Base-by-base conservation (phyloP, 2,329 filamentous ascomycete genomes). In the Cercospora zeae-maydis region DNA sequence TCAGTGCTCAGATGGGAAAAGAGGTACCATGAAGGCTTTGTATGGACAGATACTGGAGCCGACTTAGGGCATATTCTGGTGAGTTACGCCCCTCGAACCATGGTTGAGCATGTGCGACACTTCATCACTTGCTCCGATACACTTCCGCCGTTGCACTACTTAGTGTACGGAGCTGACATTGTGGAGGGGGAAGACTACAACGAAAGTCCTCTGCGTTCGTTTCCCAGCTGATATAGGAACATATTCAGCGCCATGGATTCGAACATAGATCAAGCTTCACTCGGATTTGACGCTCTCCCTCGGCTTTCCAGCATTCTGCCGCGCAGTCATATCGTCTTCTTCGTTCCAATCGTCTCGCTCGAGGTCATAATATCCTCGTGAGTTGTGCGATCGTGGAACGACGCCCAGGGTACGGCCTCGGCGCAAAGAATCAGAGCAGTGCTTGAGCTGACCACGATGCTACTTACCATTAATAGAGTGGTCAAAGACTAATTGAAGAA, bases 311-410 rank as follows among this genome's bases (percentile, higher is more conserved):
- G 30, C 51, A 37, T 59, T 31, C 45, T 59, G 57, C 57, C 57
- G 52, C 37, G 33, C 57, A 27, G 45, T 59, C 30, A 59, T 47
- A n/a, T 51, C 52, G 21, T 59, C 57, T 14, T 59, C 57, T 11
- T 59, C 57, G 14, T 59, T 59, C 45, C 45, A 59, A 19, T 59
- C 57, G 37, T 59, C 57, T 24, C 37, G 57, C 31, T 59, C 42
- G 11, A 36, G 31, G 5, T 59, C 57, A 36, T 51, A 37, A 14
- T 59, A 59, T 47, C 57, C 57, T 39, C 57, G 31, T n/a, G 21
- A 19, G 33, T 59, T 51, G 13, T 39, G 19, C 19, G 42, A 51
- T 11, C 57, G 34, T 1, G 42, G 42, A 19, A 49, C 42, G 7
- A 49, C 42, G 21, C 42, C 42, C 6, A 49, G 42, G 11, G 42